Base-by-base conservation (phyloP, 2,329 filamentous ascomycete genomes). In the Pyrenochaeta sp. region DNA sequence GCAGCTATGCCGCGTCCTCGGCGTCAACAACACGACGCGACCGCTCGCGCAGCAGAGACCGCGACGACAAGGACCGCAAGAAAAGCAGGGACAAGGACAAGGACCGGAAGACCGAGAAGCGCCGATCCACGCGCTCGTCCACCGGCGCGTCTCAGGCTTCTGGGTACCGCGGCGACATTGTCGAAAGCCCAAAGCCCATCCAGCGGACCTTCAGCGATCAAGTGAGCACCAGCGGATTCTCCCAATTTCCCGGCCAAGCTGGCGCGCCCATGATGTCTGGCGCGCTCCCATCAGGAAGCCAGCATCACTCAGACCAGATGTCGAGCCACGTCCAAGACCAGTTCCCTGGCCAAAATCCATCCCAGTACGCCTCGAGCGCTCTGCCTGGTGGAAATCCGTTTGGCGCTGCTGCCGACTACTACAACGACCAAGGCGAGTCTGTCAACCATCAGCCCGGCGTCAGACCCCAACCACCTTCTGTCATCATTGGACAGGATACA, bases 401-500 rank as follows among this genome's bases (percentile, higher is more conserved):
- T 39, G 84, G 83, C 21, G 74, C 75, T 23, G 82, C 82, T 5
- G 77, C 84, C 11, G 81, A 84, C 22, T 86, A 84, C 63, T 86
- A 86, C 61, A 76, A 79, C 29, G 83, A 86, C 60, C 77, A 82
- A 55, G 83, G 83, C 8, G 72, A 85, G 60, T 84, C 81, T 13
- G 82, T 86, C 2, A 61, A 72, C 7, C 63, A 73, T 9, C 84
- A 86, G 62, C 83, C 84, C 6, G 84, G 84, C n/a, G 73, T 83
- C 8, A 74, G 83, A 29, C 76, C 80, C 6, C 66, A 76, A 11
- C 72, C 72, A 21, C 79, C 80, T 17, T 74, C 77, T 1, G 73
- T 84, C 24, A 78, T 84, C 42, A 74, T 80, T 11, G 77, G 76
- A 21, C 74, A 77, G 28, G 77, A 84, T 48, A 69, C 65, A 14